These are phyloP conservation scores for Staphylotrichum tortipilum DNA, from an alignment of 495 filamentous ascomycete species.

Conservation along the genomic window DNA sequence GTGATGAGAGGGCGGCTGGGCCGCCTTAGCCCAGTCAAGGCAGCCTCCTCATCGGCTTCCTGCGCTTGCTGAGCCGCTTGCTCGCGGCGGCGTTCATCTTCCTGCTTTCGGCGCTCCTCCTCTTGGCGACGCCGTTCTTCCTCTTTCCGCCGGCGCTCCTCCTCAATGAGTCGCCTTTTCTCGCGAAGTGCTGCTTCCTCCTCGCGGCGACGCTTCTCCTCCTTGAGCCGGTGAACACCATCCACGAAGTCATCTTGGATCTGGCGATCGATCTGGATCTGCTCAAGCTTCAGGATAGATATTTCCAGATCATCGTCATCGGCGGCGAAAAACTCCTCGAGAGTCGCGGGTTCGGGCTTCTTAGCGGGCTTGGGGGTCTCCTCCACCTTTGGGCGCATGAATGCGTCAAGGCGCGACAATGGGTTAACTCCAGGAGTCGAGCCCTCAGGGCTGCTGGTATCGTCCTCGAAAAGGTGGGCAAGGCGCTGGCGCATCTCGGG, in stretches of 20 bases:
- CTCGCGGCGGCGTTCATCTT: constrained; percentile 12
- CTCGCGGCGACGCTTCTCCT: constrained; percentile 8
- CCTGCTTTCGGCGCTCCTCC: constrained; percentile 1
- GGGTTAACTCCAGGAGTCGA: background rate
- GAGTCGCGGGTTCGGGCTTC: background rate
- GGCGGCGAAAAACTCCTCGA: constrained; percentile 8
- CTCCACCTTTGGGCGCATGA: background rate
- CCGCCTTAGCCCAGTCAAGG: constrained; percentile 9
- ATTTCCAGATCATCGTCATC: constrained; percentile 12
- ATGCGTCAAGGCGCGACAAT: background rate
- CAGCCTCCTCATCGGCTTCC: constrained; percentile 5
- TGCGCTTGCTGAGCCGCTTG: constrained; percentile 3
- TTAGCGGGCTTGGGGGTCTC: background rate
- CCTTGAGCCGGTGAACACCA: background rate
- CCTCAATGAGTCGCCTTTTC: constrained; percentile 13
- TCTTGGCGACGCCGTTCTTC: constrained; percentile 1
- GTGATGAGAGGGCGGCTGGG: constrained; percentile 20
- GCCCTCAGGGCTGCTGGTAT: background rate
- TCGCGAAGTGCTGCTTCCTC: constrained; percentile 10
- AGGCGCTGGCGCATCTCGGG: background rate
- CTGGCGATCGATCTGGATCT: constrained; percentile 17
- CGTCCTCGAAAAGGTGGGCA: background rate
- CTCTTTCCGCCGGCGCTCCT: constrained; percentile 7
- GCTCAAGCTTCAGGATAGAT: constrained; percentile 6
- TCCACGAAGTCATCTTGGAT: constrained; percentile 10